A percentile compares a stretch with the other conserved stretches of the same genome.
phyloP scores from a whole-genome alignment of 75 land plant species.

The Pinus albicaulis region DNA sequence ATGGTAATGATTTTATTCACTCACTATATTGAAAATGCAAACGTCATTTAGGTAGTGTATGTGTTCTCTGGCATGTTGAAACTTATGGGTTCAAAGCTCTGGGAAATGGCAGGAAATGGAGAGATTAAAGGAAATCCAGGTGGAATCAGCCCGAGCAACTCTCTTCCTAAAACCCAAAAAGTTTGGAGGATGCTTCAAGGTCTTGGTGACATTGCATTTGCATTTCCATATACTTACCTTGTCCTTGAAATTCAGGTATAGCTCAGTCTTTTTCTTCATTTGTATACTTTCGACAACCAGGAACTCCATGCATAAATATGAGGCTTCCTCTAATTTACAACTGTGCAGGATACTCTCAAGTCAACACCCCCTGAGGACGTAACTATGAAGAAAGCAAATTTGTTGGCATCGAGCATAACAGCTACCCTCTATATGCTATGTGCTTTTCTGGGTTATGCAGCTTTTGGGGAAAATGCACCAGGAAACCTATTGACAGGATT shows the following conservation, averaged over 20 bases:
- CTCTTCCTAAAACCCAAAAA: conserved; percentile 6
- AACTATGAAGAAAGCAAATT: conserved; percentile 72
- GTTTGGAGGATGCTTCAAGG: conserved; percentile 26
- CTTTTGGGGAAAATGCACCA: conserved; percentile 69
- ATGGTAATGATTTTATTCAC: background rate
- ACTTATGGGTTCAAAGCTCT: background rate
- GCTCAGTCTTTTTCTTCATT: background rate
- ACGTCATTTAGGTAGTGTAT: background rate
- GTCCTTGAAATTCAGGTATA: conserved; percentile 43
- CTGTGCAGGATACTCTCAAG: conserved; percentile 21
- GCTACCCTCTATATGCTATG: conserved; percentile 63
- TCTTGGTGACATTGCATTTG: conserved; percentile 38
- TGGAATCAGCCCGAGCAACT: background rate
- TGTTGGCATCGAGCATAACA: conserved; percentile 30
- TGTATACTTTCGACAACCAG: background rate
- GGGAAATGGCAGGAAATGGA: background rate
- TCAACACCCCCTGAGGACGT: conserved; percentile 16
- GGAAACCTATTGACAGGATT: conserved; percentile 77
- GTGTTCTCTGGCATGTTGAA: background rate
- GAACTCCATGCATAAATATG: background rate
- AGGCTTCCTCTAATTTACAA: background rate
- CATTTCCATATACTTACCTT: conserved; percentile 33
- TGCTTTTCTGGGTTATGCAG: conserved; percentile 82
- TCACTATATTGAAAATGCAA: too few species aligned
- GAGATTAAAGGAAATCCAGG: conserved; percentile 1